Percentiles rank a stretch among this genome's conserved stretches.
These are phyloP conservation scores for Musa balbisiana DNA, from an alignment of 202 grass and related monocot genomes.

Conservation along the genomic window DNA sequence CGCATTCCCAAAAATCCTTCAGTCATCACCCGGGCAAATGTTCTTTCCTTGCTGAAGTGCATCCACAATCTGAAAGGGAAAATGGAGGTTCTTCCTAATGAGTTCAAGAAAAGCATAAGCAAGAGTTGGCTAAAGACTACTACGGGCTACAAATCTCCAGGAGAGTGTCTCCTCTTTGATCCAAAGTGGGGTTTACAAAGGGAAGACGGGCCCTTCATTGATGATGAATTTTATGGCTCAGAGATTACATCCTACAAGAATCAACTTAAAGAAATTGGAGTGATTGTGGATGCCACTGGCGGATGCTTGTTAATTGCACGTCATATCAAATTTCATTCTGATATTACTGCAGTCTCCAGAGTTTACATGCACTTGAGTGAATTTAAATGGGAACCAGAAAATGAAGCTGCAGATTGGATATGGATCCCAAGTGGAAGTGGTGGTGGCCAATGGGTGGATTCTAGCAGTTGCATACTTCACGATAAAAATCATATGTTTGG, in stretches of 20 bases:
- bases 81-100: slow-evolving; percentile 5
- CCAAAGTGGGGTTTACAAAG: slow-evolving; percentile 25
- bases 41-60: slow-evolving; percentile 36
- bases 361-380: slow-evolving; percentile 44
- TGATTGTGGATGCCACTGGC: slow-evolving; percentile 27
- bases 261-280: slow-evolving; percentile 39
- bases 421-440: slow-evolving; percentile 39
- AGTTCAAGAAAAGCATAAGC: slow-evolving; percentile 28
- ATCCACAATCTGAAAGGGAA: slow-evolving; percentile 13
- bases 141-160: slow-evolving; percentile 40
- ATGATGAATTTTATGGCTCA: slow-evolving; percentile 56
- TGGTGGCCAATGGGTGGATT: slow-evolving; percentile 45
- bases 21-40: slow-evolving; percentile 13
- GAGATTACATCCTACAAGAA: slow-evolving; percentile 35
- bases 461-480: slow-evolving; percentile 36
- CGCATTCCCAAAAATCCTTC: slow-evolving; percentile 40
- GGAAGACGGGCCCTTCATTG: slow-evolving; percentile 64
- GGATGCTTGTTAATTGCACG: slow-evolving; percentile 33
- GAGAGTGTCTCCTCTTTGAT: slow-evolving; percentile 51
- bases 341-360: slow-evolving; percentile 34
- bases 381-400: slow-evolving; percentile 34
- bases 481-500: slow-evolving; percentile 42
- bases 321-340: slow-evolving; percentile 36
- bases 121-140: slow-evolving; percentile 57
- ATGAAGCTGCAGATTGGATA: slow-evolving; percentile 31